Base-by-base conservation (phyloP, 2,329 filamentous ascomycete genomes). In the Fonsecaea monophora region DNA sequence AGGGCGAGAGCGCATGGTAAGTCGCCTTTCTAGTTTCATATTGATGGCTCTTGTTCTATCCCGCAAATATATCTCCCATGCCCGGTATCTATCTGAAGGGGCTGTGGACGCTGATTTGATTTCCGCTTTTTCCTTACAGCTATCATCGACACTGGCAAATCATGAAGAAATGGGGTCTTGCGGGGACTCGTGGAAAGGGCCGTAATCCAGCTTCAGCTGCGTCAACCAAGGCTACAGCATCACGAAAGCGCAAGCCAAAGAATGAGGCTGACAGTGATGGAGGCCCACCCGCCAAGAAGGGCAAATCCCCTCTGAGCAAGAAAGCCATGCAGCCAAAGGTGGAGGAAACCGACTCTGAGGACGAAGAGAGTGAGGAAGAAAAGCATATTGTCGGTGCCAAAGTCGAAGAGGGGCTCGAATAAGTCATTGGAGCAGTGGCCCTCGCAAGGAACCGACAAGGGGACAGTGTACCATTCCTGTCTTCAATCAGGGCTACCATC, bases 81-180 rank as follows among this genome's bases (percentile, higher is more conserved):
- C 25, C 2, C 25, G 25, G 25, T 25, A 25, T 2, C 25, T 25
- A 25, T 2, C 25, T 25, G 25, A 25, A 25, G 25, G 2, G 25
- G 25, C 25, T 25, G 25, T 3, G 25, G 5, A 50, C 13, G 32
- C 45, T 40, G 30, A 61, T 21, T 34, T 8, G 9, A n/a, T 5
- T 32, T 55, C 53, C 15, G 25, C 25, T 25, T 3, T 10, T 32
- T 25, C 53, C 30, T n/a, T 30, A 12, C 32, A 72, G 70, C 53
- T 72, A 72, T 53, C 67, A 70, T 30, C 66, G 66, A 12, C 68
- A 69, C 34, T 69, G 66, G 70, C 15, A 53, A 4, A 67, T 70
- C 45, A 67, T 69, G 66, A 69, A 58, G 30, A 65, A 69, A 45
- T 70, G 62, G 55, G 70, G 70, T 35, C 25, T 72, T 2, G 62